Evolutionary conservation across 2,329 filamentous ascomycete genomes (phyloP), one percentile per base, ranked within the genome.

Genomic region (Westerdykella aurantiaca): DNA sequence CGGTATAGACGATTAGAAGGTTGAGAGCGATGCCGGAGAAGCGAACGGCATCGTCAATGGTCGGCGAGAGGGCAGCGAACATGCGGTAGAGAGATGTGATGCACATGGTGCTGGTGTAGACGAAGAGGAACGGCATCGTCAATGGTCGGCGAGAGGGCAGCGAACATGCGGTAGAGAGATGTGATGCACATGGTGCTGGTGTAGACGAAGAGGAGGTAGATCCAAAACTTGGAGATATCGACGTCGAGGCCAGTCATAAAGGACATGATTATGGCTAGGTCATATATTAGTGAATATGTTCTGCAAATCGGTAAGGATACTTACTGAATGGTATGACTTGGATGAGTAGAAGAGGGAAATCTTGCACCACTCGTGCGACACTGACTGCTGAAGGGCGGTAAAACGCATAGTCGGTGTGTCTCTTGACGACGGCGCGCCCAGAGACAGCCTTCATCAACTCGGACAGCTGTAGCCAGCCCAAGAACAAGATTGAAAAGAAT

Each of bases 381-480:
- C 72, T 73, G 38, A 85, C 80, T 31, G 82, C 82, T 31, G 80
- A 81, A 0, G 82, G 82, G n/a, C 80, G 74, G 56, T 85, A 85
- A 62, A 85, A 85, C 1, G 81, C 81, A 56, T 84, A 86, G 29
- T 81, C 77, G 39, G 79, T 77, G 55, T 86, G 82, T 33, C 82
- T 80, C 65, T 69, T 83, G 50, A 78, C 88, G 14, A 93, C 81
- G 0, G 75, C 75, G 43, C 87, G 76, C 5, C 86, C 83, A 40
- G 79, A 78, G 7, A 91, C 82, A 37, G 85, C 86, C 50, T 83
- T 84, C 77, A 86, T 88, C 42, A 90, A 73, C 63, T 94, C 87
- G 0, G 83, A 80, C 38, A 94, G 70, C 47, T 90, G 86, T 5
- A 93, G 73, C 82, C 81, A 85, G 44, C 71, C 75, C 5, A 85